These are phyloP conservation scores for Leccinum variabile DNA, from an alignment of 1,284 basidiomycete species.

Conservation along the genomic window DNA sequence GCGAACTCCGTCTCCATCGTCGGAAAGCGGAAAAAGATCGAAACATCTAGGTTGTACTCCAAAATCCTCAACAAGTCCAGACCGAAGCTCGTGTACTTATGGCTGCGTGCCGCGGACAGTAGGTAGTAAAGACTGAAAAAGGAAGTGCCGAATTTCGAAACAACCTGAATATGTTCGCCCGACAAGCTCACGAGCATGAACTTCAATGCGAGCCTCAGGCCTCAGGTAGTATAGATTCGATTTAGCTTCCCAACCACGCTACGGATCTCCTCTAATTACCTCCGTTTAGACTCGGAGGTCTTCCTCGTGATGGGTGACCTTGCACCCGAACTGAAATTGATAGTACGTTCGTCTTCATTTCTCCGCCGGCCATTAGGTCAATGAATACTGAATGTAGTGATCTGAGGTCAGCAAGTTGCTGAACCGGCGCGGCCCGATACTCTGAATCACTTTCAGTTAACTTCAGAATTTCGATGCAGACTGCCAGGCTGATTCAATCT, in stretches of 20 bases:
- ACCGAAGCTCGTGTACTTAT: background rate
- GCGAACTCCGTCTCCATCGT: background rate
- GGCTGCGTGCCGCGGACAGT: background rate
- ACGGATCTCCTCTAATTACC: background rate
- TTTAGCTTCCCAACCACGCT: background rate
- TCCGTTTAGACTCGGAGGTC: background rate
- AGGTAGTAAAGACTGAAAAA: too few relatives aligned
- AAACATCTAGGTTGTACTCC: background rate
- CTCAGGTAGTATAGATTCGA: background rate
- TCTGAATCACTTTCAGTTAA: background rate
- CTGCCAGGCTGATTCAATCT: constrained; percentile 14
- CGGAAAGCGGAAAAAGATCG: background rate
- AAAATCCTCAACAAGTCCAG: background rate
- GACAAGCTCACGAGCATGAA: background rate
- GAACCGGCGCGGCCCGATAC: background rate
- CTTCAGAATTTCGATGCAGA: constrained; percentile 14
- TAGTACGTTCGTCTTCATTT: background rate
- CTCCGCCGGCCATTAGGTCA: background rate
- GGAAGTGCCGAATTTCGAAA: background rate
- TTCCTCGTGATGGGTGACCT: background rate
- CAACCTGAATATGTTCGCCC: background rate
- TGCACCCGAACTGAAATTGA: background rate
- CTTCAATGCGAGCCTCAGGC: background rate
- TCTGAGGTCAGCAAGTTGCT: background rate
- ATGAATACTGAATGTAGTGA: background rate